phyloP scores from a whole-genome alignment of 805 yeast species.

The Teunomyces pallodes region DNA sequence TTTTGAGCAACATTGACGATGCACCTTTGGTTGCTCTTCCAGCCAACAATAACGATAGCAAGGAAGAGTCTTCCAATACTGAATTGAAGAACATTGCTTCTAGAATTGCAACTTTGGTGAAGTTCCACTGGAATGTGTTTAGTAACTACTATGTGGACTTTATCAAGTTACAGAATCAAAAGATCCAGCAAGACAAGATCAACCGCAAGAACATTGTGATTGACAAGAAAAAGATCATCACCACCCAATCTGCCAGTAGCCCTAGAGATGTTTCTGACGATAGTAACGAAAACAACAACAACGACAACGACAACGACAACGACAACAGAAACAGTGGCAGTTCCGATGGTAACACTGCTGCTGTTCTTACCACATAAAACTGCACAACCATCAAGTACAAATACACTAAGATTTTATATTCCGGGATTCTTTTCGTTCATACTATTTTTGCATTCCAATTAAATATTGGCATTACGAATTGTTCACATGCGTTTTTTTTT shows the following conservation, averaged over 20 bases:
- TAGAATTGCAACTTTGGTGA: conserved; percentile 62
- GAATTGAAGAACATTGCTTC: conserved; percentile 59
- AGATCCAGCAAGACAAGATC: conserved; percentile 15
- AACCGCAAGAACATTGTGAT: conserved; percentile 10
- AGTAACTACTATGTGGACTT: conserved; percentile 61
- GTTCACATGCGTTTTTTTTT: not conserved
- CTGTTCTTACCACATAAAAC: not conserved
- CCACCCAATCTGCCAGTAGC: not conserved
- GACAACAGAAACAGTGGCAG: conserved; percentile 6
- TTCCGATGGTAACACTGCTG: conserved; percentile 5
- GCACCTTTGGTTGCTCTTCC: conserved; percentile 8
- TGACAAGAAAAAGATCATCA: conserved; percentile 4
- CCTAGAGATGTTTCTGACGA: conserved; percentile 3
- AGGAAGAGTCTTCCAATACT: not conserved
- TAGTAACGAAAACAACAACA: conserved; percentile 3
- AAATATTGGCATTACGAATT: not conserved
- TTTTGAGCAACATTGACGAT: conserved; percentile 18
- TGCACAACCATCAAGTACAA: not conserved
- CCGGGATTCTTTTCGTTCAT: not conserved
- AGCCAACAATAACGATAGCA: not conserved
- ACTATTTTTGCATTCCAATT: not conserved
- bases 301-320: conserved; percentile 7
- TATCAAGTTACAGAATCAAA: conserved; percentile 15
- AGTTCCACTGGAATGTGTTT: conserved; percentile 83
- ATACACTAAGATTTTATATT: not conserved